Percentiles rank a stretch among this genome's conserved stretches.
These are phyloP conservation scores for Auriscalpium vulgare DNA, from an alignment of 768 basidiomycete genomes.

Conservation along the genomic window DNA sequence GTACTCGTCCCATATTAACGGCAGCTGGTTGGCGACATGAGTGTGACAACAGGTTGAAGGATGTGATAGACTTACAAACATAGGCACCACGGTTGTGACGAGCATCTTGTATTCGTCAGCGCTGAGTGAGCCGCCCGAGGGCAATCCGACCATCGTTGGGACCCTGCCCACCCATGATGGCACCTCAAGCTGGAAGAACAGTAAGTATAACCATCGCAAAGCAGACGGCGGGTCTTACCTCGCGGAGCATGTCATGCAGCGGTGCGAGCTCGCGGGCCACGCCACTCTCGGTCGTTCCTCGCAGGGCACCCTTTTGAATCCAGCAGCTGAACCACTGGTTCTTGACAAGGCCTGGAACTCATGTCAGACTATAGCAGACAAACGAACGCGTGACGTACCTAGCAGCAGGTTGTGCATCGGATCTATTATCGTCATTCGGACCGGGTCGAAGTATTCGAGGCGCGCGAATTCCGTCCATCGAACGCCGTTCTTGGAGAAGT, in stretches of 20 bases:
- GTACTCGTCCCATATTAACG: neutral
- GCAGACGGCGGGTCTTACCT: neutral
- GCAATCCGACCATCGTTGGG: constrained; percentile 21
- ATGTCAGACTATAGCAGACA: neutral
- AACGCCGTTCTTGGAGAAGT: constrained; percentile 2
- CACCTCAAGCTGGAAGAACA: constrained; percentile 17
- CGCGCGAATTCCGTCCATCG: constrained; percentile 11
- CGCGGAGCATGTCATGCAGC: neutral
- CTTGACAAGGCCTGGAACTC: constrained; percentile 18
- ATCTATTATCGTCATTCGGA: constrained; percentile 10
- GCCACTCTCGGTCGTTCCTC: neutral
- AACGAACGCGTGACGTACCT: neutral
- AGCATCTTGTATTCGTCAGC: constrained; percentile 26
- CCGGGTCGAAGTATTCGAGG: constrained; percentile 12
- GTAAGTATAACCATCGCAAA: neutral
- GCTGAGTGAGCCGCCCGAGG: constrained; percentile 23
- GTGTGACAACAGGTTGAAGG: neutral
- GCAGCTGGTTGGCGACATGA: neutral
- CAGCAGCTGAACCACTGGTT: constrained; percentile 19
- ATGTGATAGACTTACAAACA: constrained; percentile 15
- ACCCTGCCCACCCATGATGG: constrained; percentile 22
- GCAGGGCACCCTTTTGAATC: constrained; percentile 9
- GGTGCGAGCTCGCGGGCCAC: neutral
- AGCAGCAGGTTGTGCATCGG: constrained; percentile 14
- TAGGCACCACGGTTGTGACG: constrained; percentile 14